A percentile compares a stretch with the other conserved stretches of the same genome.
These are phyloP conservation scores for Cryptococcus sp. DNA, from an alignment of 1,284 basidiomycete genomes.

Conservation along the genomic window DNA sequence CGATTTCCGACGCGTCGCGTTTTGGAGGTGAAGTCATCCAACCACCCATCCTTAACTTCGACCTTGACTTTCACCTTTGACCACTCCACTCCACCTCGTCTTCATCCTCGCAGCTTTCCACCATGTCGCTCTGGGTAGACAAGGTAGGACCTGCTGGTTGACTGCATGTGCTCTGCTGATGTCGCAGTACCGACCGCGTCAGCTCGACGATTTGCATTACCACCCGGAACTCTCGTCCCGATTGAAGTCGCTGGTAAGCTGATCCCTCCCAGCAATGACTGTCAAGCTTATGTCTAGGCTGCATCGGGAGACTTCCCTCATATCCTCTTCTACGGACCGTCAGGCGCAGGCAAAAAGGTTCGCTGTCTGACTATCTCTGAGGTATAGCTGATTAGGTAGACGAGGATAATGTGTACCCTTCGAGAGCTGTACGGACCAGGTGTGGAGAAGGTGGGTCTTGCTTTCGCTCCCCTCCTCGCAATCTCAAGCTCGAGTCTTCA, in stretches of 20 bases:
- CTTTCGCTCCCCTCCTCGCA: neutral
- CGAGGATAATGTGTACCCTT: conserved; percentile 83
- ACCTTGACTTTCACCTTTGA: too few relatives aligned
- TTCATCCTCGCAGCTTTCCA: neutral
- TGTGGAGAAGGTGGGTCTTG: conserved; percentile 71
- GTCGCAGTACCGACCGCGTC: conserved; percentile 73
- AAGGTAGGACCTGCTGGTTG: conserved; percentile 50
- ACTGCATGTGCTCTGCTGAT: neutral
- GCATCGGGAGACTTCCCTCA: conserved; percentile 93
- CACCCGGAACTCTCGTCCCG: conserved; percentile 75
- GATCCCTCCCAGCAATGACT: neutral
- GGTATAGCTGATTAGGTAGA: conserved; percentile 46
- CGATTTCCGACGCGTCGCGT: too few relatives aligned
- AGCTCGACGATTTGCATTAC: conserved; percentile 82
- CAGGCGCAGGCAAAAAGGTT: conserved; percentile 90
- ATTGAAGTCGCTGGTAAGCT: conserved; percentile 67
- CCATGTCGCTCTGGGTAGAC: conserved; percentile 89
- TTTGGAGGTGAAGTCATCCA: too few relatives aligned
- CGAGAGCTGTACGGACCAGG: conserved; percentile 86
- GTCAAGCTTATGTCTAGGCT: conserved; percentile 52
- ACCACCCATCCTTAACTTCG: too few relatives aligned
- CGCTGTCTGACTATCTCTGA: neutral
- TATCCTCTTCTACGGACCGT: conserved; percentile 95
- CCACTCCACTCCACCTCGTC: neutral
- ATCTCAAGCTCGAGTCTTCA: neutral